Percentiles rank a stretch among this genome's conserved stretches.
Evolutionary conservation across 345 rosid genomes (phyloP).

Genomic region (Rhizophora apiculata): DNA sequence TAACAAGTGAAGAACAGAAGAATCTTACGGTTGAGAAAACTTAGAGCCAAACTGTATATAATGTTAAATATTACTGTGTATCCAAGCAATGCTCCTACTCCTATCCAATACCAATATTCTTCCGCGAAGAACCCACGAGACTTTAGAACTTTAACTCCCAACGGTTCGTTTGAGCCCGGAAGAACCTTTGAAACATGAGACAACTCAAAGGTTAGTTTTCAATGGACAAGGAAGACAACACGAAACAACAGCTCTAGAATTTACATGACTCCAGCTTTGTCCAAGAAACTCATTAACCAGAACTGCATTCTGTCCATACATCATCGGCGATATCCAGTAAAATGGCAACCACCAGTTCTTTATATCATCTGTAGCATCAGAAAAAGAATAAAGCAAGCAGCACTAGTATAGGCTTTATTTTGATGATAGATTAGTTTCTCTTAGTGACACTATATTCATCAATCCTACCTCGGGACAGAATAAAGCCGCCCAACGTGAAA

Average conservation of each 20-base stretch:
- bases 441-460: conserved; percentile 19
- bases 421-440: background rate
- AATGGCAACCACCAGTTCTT: conserved; percentile 81
- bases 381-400: background rate
- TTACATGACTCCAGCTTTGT: conserved; percentile 48
- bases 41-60: conserved; percentile 33
- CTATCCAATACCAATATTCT: conserved; percentile 59
- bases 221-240: background rate
- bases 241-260: background rate
- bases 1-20: background rate
- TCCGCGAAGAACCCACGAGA: conserved; percentile 42
- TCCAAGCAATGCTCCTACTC: conserved; percentile 38
- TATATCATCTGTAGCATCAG: conserved; percentile 38
- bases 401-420: background rate
- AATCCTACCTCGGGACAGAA: conserved; percentile 45
- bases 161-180: conserved; percentile 21
- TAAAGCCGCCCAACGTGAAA: conserved; percentile 54
- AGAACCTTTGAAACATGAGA: conserved; percentile 5
- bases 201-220: background rate
- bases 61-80: conserved; percentile 38
- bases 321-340: conserved; percentile 63
- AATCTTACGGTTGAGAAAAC: conserved; percentile 50
- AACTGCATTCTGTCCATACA: conserved; percentile 69
- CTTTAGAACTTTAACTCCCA: conserved; percentile 42
- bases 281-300: conserved; percentile 61